Percentiles rank a stretch among this genome's conserved stretches.
Evolutionary conservation across 345 rosid genomes (phyloP).

Genomic region (thale cress (Arabidopsis thaliana)): DNA sequence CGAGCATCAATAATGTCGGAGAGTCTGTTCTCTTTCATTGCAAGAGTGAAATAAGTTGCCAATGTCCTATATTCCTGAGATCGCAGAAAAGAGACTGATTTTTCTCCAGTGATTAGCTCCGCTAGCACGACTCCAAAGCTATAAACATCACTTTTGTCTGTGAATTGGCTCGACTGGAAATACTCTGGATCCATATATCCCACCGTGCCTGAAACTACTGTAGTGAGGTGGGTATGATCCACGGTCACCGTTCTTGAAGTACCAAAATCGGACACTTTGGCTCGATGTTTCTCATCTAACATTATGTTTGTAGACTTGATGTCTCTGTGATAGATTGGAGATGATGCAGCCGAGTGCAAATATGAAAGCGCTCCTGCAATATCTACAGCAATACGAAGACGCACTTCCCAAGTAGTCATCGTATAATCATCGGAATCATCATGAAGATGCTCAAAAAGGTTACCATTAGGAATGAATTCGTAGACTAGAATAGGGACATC

Average conservation of each 20-base stretch:
- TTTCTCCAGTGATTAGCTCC: conserved; percentile 47
- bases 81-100: conserved; percentile 37
- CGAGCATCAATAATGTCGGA: conserved; percentile 24
- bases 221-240: conserved; percentile 41
- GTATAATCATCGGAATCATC: conserved; percentile 39
- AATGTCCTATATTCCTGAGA: conserved; percentile 39
- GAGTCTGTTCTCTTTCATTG: conserved; percentile 29
- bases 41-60: conserved; percentile 36
- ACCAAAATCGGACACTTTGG: conserved; percentile 39
- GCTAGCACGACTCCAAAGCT: conserved; percentile 55
- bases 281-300: conserved; percentile 44
- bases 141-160: conserved; percentile 60
- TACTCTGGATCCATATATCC: conserved; percentile 41
- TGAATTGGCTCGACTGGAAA: conserved; percentile 47
- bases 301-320: conserved; percentile 55
- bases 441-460: conserved; percentile 46
- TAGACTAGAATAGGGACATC: conserved; percentile 53
- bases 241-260: conserved; percentile 37
- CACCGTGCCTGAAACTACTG: conserved; percentile 30
- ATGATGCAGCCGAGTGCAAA: conserved; percentile 49
- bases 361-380: conserved; percentile 48
- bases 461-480: conserved; percentile 44
- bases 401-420: conserved; percentile 41
- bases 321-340: conserved; percentile 52
- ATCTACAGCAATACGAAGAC: conserved; percentile 52